Conservation (phyloP, 345 rosid species). For the Rhodomyrtus tomentosa region DNA sequence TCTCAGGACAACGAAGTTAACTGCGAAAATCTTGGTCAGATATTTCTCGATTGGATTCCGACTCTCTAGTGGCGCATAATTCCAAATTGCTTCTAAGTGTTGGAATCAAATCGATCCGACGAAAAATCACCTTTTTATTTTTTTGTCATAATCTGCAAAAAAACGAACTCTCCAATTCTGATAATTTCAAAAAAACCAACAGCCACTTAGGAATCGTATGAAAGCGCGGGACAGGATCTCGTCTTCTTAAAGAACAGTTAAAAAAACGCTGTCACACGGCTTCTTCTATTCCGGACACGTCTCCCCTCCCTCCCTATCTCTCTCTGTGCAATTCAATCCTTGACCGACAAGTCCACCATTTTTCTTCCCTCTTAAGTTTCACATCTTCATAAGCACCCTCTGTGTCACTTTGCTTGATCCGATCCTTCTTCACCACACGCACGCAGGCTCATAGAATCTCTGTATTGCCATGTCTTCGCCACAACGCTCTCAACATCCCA, state of each 20-base stretch:
- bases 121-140: neutral
- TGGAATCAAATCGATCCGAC: neutral
- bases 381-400: neutral
- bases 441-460: neutral
- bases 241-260: neutral
- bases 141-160: neutral
- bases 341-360: conserved; percentile 8
- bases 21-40: neutral
- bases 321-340: neutral
- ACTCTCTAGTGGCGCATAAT: neutral
- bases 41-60: neutral
- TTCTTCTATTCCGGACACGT: conserved; percentile 13
- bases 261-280: conserved; percentile 16
- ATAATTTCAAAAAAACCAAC: neutral
- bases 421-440: neutral
- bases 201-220: neutral
- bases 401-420: neutral
- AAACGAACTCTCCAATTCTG: neutral
- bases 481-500: neutral
- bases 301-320: neutral
- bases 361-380: conserved; percentile 18
- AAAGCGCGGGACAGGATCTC: neutral
- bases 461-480: conserved; percentile 9
- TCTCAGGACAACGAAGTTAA: neutral
- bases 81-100: neutral